Evolutionary conservation across 345 rosid genomes (phyloP).

Genomic region (Excoecaria cochinchinensis): DNA sequence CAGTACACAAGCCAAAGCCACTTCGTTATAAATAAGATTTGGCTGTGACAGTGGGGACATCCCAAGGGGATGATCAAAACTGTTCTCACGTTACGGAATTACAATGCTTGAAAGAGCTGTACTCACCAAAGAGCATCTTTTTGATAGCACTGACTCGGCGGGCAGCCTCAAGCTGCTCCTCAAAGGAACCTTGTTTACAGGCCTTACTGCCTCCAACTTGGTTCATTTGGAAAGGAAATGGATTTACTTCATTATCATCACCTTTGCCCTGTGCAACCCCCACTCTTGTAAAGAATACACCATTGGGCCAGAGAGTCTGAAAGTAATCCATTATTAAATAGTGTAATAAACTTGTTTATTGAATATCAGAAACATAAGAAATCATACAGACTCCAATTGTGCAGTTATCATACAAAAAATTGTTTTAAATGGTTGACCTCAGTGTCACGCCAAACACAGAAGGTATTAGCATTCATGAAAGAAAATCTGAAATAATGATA

Average conservation of each 20-base stretch:
- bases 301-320: slow-evolving; percentile 93
- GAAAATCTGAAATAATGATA: too few relatives aligned
- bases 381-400: too few relatives aligned
- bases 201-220: slow-evolving; percentile 56
- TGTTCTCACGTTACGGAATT: neutral
- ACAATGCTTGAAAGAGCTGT: slow-evolving; percentile 1
- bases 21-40: neutral
- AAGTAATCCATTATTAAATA: neutral
- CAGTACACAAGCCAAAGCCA: neutral
- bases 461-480: too few relatives aligned
- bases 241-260: slow-evolving; percentile 36
- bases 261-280: slow-evolving; percentile 32
- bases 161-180: slow-evolving; percentile 79
- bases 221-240: slow-evolving; percentile 40
- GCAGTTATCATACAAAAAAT: too few relatives aligned
- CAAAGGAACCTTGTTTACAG: slow-evolving; percentile 60
- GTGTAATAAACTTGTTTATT: neutral
- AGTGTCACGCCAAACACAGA: too few relatives aligned
- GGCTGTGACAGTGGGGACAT: neutral
- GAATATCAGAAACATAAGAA: neutral
- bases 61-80: neutral
- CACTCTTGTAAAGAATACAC: slow-evolving; percentile 66
- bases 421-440: too few relatives aligned
- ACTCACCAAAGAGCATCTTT: slow-evolving; percentile 83
- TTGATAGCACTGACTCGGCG: slow-evolving; percentile 83